Evolutionary conservation across 345 rosid species (phyloP).

Genomic region (Xanthoceras sorbifolium): DNA sequence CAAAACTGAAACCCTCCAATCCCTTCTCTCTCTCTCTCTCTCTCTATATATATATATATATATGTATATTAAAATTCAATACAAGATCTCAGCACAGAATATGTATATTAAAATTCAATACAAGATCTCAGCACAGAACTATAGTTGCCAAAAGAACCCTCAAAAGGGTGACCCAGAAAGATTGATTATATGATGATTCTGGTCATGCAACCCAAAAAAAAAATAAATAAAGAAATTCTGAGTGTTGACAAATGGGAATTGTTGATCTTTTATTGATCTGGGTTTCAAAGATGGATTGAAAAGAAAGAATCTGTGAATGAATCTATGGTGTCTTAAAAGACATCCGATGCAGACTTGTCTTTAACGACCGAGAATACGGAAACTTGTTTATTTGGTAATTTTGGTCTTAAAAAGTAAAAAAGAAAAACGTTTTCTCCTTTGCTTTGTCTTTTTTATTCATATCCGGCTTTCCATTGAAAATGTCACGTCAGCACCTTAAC

Average conservation of each 20-base stretch:
- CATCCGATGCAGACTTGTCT: neutral
- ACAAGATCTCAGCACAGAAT: neutral
- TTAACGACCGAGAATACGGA: slow-evolving; percentile 7
- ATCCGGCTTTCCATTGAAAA: slow-evolving; percentile 10
- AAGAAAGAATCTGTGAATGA: slow-evolving; percentile 18
- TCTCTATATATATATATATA: too few species aligned
- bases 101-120: neutral
- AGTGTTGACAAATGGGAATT: neutral
- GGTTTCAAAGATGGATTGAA: slow-evolving; percentile 1
- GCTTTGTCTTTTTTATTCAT: neutral
- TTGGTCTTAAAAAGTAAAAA: neutral
- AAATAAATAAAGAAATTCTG: neutral
- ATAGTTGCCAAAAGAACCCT: neutral
- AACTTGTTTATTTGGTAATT: neutral
- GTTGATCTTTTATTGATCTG: neutral
- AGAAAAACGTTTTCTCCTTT: neutral
- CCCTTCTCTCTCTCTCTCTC: neutral
- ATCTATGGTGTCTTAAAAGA: slow-evolving; percentile 2
- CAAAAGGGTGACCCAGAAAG: neutral
- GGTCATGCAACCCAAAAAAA: neutral
- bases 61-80: neutral
- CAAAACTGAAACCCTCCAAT: neutral
- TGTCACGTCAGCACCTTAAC: neutral
- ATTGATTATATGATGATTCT: neutral
- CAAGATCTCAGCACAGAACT: neutral